Evolutionary conservation across 139 green algal species (phyloP).

Genomic region (Tetratostichococcus sp.): DNA sequence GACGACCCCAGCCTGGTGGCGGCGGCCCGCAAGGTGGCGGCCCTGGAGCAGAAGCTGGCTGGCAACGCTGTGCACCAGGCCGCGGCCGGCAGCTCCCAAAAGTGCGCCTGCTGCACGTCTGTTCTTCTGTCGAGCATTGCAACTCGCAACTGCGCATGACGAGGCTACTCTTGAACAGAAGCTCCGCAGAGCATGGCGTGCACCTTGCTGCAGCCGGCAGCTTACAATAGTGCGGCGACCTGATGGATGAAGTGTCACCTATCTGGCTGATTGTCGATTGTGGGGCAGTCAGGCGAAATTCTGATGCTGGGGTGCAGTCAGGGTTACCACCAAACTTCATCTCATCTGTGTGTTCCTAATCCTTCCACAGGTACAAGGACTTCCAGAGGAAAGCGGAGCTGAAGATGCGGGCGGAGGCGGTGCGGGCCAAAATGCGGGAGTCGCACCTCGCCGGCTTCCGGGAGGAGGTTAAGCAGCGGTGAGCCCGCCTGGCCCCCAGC

Average conservation of each 20-base stretch:
- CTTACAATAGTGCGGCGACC: too few relatives aligned
- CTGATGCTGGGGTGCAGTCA: too few relatives aligned
- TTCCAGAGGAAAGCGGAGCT: conserved; percentile 38
- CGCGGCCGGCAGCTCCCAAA: conserved; percentile 1
- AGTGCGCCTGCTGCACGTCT: not conserved
- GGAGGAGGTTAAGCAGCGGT: conserved; percentile 55
- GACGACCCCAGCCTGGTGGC: conserved; percentile 35
- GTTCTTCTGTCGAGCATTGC: not conserved
- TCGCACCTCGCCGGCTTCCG: conserved; percentile 54
- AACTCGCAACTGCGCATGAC: too few relatives aligned
- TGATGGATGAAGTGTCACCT: too few relatives aligned
- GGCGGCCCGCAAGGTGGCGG: conserved; percentile 25
- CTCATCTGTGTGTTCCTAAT: too few relatives aligned
- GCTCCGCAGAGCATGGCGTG: too few relatives aligned
- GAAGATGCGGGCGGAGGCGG: conserved; percentile 31
- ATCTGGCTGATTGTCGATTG: too few relatives aligned
- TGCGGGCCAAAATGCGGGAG: conserved; percentile 42
- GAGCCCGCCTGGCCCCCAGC: not conserved
- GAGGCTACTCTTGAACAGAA: too few relatives aligned
- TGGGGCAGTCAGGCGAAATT: too few relatives aligned
- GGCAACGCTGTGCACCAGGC: conserved; percentile 17
- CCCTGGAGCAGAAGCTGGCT: conserved; percentile 42
- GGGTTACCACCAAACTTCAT: too few relatives aligned
- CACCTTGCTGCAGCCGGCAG: too few relatives aligned
- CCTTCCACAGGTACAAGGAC: not conserved